Evolutionary conservation across 2,329 filamentous ascomycete genomes (phyloP), one percentile per base, ranked within the genome.

Genomic region (Phialocephala sp.): DNA sequence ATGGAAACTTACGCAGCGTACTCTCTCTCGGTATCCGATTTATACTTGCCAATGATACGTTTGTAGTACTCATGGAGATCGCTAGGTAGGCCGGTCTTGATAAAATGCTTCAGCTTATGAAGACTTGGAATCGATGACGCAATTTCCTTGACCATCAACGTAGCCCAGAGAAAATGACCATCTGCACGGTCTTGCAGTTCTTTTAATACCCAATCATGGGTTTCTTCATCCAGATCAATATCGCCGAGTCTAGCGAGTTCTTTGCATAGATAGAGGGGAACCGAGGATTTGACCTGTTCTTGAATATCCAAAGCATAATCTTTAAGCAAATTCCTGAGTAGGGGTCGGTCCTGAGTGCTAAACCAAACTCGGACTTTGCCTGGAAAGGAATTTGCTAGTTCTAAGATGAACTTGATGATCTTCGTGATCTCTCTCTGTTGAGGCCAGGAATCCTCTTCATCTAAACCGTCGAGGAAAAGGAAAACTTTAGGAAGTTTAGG

Each of bases 41-140:
- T 43, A n/a, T 43, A 43, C 41, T 43, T 43, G 41, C 41, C 15
- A 2, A 43, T 8, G n/a, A 43, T 43, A 18, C 41, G 41, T 43
- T 43, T 43, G 41, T 43, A 43, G 41, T 43, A 43, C 41, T 14
- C 41, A 43, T 43, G 8, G 18, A 43, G 41, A n/a, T 43, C 41
- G 15, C 41, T 43, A 43, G 41, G 41, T 43, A 43, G n/a, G n/a
- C 41, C 41, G n/a, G 41, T 43, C 41, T 43, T 43, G 41, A 43
- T 43, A n/a, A 43, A 43, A 43, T 43, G 41, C 41, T 43, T 43
- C 41, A 43, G 41, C 15, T n/a, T 43, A 18, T n/a, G 41, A 43
- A 43, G 41, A 43, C 41, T 43, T 43, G 41, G 41, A 43, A 43
- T 43, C 15, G 41, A 43, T 43, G n/a, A 18, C 15, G 41, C n/a